phyloP scores from a whole-genome alignment of 177 flowering plant genomes.

The Tripterygium wilfordii region DNA sequence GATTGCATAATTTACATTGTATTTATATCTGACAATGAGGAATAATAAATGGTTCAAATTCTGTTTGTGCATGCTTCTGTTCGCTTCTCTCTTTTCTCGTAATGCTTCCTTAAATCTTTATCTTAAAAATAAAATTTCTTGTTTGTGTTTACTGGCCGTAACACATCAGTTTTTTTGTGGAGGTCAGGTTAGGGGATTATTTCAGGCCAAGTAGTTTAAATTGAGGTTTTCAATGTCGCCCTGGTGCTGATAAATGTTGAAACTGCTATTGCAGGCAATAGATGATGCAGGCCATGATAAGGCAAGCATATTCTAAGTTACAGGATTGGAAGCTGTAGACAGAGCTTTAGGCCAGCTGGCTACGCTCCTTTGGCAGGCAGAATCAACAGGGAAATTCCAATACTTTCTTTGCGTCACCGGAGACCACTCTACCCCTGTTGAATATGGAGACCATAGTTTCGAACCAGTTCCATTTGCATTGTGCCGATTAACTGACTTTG shows the following conservation, averaged over 20 bases:
- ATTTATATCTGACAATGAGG: no score
- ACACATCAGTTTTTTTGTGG: no score
- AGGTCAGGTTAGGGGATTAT: no score
- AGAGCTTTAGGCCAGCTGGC: constrained; percentile 78
- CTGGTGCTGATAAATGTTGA: no score
- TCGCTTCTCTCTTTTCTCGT: no score
- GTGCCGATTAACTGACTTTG: constrained; percentile 65
- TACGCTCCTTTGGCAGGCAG: constrained; percentile 76
- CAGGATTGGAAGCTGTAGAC: constrained; percentile 85
- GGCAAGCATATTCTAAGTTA: constrained; percentile 76
- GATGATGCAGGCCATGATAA: constrained; percentile 99
- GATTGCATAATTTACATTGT: no score
- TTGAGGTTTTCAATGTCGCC: background rate
- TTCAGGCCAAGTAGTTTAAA: no score
- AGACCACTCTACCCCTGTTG: constrained; percentile 97
- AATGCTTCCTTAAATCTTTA: no score
- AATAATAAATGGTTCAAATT: no score
- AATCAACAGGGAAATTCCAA: constrained; percentile 52
- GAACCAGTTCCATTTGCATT: constrained; percentile 89
- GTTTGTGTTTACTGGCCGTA: no score
- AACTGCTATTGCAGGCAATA: constrained; percentile 67
- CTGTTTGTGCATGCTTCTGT: no score
- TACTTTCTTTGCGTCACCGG: constrained; percentile 86
- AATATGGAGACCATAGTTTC: constrained; percentile 97
- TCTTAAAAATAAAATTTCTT: no score